phyloP scores from a whole-genome alignment of 179 eudicot genomes.

The Gypsophila paniculata region DNA sequence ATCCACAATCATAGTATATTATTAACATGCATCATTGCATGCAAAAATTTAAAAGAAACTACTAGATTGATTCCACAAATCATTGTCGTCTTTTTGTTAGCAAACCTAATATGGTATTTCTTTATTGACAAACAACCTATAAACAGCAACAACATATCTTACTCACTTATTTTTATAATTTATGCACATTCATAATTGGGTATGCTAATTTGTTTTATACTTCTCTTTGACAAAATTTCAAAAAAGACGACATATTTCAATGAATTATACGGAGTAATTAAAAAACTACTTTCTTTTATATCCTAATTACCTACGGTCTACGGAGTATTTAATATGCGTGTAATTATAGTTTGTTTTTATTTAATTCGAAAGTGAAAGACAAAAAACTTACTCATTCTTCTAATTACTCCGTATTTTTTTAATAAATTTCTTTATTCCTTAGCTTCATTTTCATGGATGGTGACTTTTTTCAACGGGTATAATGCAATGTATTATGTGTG shows the following conservation, averaged over 20 bases:
- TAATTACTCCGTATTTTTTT: constrained; percentile 17
- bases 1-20: neutral
- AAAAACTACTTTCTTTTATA: too few relatives aligned
- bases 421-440: neutral
- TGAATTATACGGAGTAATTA: too few relatives aligned
- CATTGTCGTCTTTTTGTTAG: constrained; percentile 19
- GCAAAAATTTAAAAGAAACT: constrained; percentile 10
- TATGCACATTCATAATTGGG: constrained; percentile 12
- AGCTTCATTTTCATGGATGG: neutral
- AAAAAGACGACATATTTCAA: too few relatives aligned
- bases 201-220: neutral
- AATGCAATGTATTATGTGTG: too few relatives aligned
- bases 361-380: too few relatives aligned
- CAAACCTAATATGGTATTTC: constrained; percentile 28
- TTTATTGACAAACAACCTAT: constrained; percentile 29
- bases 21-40: constrained; percentile 7
- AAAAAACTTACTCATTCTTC: too few relatives aligned
- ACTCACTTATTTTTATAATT: neutral
- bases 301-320: too few relatives aligned
- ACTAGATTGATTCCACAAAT: constrained; percentile 25
- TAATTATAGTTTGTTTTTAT: too few relatives aligned
- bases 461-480: neutral
- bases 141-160: constrained; percentile 30
- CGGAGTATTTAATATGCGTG: too few relatives aligned
- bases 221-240: neutral